These are phyloP conservation scores for Fraxinus platypoda DNA, from an alignment of 305 asterid genomes.

Conservation along the genomic window DNA sequence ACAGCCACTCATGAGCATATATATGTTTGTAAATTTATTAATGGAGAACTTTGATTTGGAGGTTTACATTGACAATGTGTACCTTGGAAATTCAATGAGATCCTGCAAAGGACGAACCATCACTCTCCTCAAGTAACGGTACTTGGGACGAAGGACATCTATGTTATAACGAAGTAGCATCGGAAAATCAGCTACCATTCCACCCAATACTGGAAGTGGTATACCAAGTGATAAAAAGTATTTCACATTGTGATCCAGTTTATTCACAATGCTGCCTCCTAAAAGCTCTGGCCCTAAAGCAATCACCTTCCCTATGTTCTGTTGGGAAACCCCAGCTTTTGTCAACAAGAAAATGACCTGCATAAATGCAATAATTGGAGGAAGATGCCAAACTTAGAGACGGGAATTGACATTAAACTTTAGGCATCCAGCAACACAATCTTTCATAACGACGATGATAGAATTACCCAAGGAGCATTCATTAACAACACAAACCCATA, in stretches of 20 bases:
- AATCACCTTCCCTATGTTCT: constrained; percentile 74
- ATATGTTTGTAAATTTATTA: background rate
- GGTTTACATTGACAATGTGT: constrained; percentile 2
- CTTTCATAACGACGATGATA: background rate
- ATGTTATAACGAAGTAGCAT: constrained; percentile 75
- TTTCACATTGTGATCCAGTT: constrained; percentile 79
- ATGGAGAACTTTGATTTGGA: background rate
- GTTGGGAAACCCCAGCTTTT: constrained; percentile 76
- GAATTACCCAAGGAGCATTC: background rate
- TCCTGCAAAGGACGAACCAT: constrained; percentile 85
- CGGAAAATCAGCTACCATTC: constrained; percentile 87
- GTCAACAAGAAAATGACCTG: constrained; percentile 85
- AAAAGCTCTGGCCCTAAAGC: constrained; percentile 78
- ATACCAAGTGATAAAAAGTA: constrained; percentile 86
- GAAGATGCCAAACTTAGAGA: background rate
- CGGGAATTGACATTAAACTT: background rate
- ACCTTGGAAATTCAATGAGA: constrained; percentile 92
- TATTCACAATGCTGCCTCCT: constrained; percentile 86
- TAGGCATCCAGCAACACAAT: background rate
- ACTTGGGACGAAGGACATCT: constrained; percentile 85
- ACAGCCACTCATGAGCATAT: background rate
- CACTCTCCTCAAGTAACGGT: constrained; percentile 70
- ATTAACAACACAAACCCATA: background rate
- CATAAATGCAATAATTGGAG: constrained; percentile 9
- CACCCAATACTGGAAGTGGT: constrained; percentile 55